A percentile compares a stretch with the other conserved stretches of the same genome.
These are phyloP conservation scores for Monilinia aucupariae DNA, from an alignment of 2,329 filamentous ascomycete genomes.

Conservation along the genomic window DNA sequence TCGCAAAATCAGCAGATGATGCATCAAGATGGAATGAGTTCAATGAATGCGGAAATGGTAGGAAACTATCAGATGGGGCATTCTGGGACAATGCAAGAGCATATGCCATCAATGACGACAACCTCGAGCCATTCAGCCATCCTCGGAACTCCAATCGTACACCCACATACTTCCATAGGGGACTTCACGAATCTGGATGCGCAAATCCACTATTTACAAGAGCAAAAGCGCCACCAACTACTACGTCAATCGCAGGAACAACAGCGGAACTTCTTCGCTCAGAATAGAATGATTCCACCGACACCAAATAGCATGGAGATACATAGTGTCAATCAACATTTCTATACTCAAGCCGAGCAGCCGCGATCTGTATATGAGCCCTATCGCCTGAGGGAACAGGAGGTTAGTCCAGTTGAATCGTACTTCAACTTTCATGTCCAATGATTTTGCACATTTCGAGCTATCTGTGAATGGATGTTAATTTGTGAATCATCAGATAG, in stretches of 20 bases:
- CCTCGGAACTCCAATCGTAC: constrained; percentile 35
- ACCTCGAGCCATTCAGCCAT: constrained; percentile 42
- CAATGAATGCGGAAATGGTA: constrained; percentile 46
- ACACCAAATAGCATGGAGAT: constrained; percentile 79
- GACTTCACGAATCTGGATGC: constrained; percentile 56
- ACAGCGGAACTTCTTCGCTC: constrained; percentile 46
- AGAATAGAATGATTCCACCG: constrained; percentile 62
- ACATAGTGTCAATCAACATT: constrained; percentile 52
- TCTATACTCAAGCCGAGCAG: constrained; percentile 53
- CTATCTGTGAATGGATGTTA: neutral
- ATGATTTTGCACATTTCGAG: neutral
- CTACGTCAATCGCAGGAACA: constrained; percentile 43
- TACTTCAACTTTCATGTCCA: neutral
- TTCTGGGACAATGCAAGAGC: constrained; percentile 41
- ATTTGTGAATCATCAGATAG: constrained; percentile 47
- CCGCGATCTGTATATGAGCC: constrained; percentile 57
- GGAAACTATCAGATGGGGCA: constrained; percentile 26
- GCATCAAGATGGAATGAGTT: constrained; percentile 35
- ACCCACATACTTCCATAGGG: constrained; percentile 45
- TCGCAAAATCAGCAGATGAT: constrained; percentile 31
- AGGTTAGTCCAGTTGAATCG: constrained; percentile 43
- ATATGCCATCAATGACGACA: constrained; percentile 46
- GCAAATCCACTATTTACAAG: constrained; percentile 60
- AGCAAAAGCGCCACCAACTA: constrained; percentile 57
- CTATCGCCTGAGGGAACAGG: constrained; percentile 59